Evolutionary conservation across 495 filamentous ascomycete species (phyloP).

Genomic region (Neurospora sp.): DNA sequence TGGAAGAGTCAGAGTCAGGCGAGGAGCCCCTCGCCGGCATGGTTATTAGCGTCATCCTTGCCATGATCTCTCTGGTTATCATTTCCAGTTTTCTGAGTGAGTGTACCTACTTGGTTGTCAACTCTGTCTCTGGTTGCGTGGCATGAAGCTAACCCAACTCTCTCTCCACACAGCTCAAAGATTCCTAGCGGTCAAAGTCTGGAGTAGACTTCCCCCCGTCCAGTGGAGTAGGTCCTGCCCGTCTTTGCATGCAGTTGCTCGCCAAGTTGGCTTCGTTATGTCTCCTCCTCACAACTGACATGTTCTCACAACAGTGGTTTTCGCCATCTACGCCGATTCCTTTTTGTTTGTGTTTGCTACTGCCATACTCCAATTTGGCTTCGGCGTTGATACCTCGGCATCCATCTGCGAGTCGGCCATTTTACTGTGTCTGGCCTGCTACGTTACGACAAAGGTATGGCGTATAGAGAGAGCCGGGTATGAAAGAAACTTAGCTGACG

Average conservation of each 20-base stretch:
- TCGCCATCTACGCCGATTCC: constrained; percentile 42
- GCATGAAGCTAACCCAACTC: not conserved
- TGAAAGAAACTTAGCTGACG: not conserved
- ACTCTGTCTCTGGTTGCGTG: not conserved
- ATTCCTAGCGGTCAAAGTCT: constrained; percentile 26
- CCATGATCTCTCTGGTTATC: constrained; percentile 29
- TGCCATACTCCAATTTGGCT: constrained; percentile 37
- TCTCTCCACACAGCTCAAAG: constrained; percentile 22
- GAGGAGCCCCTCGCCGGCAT: constrained; percentile 25
- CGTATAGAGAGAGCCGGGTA: not conserved
- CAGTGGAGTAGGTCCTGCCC: constrained; percentile 31
- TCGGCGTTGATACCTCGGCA: constrained; percentile 32
- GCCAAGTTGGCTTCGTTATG: not conserved
- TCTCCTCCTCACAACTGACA: not conserved
- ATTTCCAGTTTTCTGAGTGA: constrained; percentile 38
- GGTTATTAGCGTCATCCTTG: constrained; percentile 31
- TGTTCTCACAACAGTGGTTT: constrained; percentile 26
- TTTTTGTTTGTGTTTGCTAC: constrained; percentile 40
- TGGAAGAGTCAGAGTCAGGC: not conserved
- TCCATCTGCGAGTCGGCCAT: constrained; percentile 39
- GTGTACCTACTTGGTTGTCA: constrained; percentile 1
- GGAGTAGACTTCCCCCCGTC: constrained; percentile 34
- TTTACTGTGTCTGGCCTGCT: constrained; percentile 39
- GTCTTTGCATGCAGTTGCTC: not conserved
- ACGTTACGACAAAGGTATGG: constrained; percentile 42